Base-by-base conservation (phyloP, 331 rosid species). In the Pyrus hybrid region DNA sequence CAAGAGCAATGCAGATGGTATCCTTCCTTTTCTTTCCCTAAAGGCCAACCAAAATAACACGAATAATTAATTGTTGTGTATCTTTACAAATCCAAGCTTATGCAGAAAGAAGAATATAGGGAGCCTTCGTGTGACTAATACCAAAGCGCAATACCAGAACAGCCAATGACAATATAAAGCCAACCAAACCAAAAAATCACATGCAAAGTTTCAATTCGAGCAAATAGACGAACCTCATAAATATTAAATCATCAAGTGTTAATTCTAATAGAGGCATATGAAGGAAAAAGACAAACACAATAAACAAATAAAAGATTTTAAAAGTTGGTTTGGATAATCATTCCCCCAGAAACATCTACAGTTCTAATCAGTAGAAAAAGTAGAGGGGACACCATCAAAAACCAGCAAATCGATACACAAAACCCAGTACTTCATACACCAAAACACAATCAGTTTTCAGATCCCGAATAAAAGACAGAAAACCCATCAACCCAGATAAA, bases 11-110 rank as follows among this genome's bases (percentile, higher is more conserved):
- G 89, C 98, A 93, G 76, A 93, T 80, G 1, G 96, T 93, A 79
- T 93, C 98, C 68, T 68, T 91, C 84, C 96, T 93, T 80, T 93
- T 93, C 90, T 93, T 93, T 29, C 97, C 98, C 98, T 93, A 43
- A 62, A 18, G 25, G 60, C 32, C 75, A 37, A 37, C 45, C 45
- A 37, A 37, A 37, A 37, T 10, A 37, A 37, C 45, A 37, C 45
- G 0, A 37, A 37, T 37, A 37, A 37, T 37, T 37, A 10, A 37
- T 37, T 37, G 57, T 8, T 25, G 20, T 7, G 37, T 23, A 30
- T 57, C n/a, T 67, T 67, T 67, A 67, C 43, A 67, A 67, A 64
- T 8, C 33, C 29, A 37, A 37, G 45, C 45, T 37, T 37, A 10
- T 37, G 45, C 45, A 37, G 45, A 37, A 37, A 37, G 45, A 37